Evolutionary conservation across 441 rosid species (phyloP).

Genomic region (Adansonia gregorii): DNA sequence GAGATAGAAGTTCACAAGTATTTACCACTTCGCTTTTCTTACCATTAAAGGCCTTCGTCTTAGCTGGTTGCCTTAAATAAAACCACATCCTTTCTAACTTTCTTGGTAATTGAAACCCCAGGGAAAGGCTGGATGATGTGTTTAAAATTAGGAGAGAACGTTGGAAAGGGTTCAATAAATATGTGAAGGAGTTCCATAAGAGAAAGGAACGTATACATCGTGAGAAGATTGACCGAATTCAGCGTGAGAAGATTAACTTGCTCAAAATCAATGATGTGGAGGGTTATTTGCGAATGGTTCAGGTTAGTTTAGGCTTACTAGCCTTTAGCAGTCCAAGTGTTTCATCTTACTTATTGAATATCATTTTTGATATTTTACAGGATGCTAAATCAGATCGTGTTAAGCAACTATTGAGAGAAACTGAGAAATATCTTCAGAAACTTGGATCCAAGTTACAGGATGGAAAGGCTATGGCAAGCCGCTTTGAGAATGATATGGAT

Average conservation of each 20-base stretch:
- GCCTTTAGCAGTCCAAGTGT: conserved; percentile 25
- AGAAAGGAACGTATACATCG: conserved; percentile 91
- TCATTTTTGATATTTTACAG: conserved; percentile 41
- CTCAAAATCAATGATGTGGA: conserved; percentile 96
- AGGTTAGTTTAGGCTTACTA: conserved; percentile 56
- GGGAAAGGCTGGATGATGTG: conserved; percentile 89
- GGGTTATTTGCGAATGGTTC: conserved; percentile 97
- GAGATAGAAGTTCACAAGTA: conserved; percentile 96
- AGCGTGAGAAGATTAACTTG: conserved; percentile 93
- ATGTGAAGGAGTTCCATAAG: conserved; percentile 90
- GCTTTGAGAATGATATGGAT: conserved; percentile 69
- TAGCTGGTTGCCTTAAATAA: conserved; percentile 21
- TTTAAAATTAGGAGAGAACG: conserved; percentile 88
- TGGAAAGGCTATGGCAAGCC: conserved; percentile 62
- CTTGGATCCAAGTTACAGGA: conserved; percentile 85
- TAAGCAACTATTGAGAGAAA: conserved; percentile 85
- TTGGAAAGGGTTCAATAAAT: conserved; percentile 84
- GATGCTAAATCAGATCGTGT: conserved; percentile 98
- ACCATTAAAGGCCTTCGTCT: conserved; percentile 17
- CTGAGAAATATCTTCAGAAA: conserved; percentile 93
- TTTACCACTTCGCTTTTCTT: conserved; percentile 28
- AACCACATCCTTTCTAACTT: conserved; percentile 28
- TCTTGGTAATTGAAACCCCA: conserved; percentile 42
- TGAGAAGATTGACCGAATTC: conserved; percentile 93
- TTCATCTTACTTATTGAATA: conserved; percentile 23